A percentile compares a stretch with the other conserved stretches of the same genome.
phyloP scores from a whole-genome alignment of 352 stramenopile genomes.

The Phytophthora colocasiae region DNA sequence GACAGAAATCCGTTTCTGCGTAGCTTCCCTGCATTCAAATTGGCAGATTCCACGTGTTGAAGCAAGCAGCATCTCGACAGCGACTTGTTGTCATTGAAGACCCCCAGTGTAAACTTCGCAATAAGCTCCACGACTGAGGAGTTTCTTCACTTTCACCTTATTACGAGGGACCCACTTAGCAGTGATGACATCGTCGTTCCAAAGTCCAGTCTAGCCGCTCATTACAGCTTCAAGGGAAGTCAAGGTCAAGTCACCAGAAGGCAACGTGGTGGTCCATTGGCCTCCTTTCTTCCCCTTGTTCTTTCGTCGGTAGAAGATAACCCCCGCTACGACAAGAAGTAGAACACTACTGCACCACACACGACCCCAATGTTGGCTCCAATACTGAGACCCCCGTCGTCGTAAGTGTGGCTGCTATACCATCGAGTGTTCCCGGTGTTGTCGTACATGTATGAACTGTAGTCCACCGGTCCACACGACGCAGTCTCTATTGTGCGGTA shows the following conservation, averaged over 20 bases:
- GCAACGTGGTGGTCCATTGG: constrained; percentile 11
- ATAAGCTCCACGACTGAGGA: constrained; percentile 52
- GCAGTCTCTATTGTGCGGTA: too few species aligned
- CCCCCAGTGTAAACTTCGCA: constrained; percentile 52
- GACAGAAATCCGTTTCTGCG: too few species aligned
- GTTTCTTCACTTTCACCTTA: constrained; percentile 24
- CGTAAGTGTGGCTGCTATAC: not conserved
- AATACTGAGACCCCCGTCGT: not conserved
- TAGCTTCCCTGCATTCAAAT: too few species aligned
- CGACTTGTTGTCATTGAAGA: constrained; percentile 44
- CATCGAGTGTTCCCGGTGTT: too few species aligned
- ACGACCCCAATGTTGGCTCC: constrained; percentile 13
- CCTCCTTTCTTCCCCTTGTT: not conserved
- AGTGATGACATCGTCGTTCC: constrained; percentile 46
- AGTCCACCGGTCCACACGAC: too few species aligned
- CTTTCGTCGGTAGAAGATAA: constrained; percentile 6
- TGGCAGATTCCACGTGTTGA: constrained; percentile 20
- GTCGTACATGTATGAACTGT: too few species aligned
- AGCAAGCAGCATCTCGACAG: constrained; percentile 51
- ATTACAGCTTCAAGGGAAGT: constrained; percentile 11
- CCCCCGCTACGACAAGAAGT: not conserved
- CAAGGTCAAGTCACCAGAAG: constrained; percentile 4
- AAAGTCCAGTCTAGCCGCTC: constrained; percentile 23
- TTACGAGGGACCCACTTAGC: constrained; percentile 38
- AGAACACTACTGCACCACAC: not conserved